Evolutionary conservation across 2,329 filamentous ascomycete genomes (phyloP).

Genomic region (Colletotrichum cordylinicola): DNA sequence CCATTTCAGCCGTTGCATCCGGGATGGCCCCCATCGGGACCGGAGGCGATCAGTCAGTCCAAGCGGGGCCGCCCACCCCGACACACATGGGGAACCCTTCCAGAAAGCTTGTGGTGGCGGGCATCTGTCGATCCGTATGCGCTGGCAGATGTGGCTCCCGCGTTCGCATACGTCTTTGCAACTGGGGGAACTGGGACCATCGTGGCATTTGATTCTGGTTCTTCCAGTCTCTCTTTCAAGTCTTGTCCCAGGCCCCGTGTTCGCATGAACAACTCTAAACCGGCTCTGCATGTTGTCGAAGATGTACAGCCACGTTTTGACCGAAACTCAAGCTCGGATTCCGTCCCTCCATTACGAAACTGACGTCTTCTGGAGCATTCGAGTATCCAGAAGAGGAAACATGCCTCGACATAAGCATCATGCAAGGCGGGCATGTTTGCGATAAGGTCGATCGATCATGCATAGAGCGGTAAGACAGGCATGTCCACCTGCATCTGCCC

Average conservation of each 20-base stretch:
- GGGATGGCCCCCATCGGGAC: constrained; percentile 1
- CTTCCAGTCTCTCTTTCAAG: not conserved
- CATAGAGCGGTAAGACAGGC: not conserved
- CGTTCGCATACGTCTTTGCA: not conserved
- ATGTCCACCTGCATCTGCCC: not conserved
- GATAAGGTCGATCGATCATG: not conserved
- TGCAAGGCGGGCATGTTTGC: not conserved
- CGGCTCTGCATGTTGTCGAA: not conserved
- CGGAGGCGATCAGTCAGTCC: not conserved
- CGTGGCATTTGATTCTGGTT: not conserved
- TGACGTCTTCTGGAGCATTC: not conserved
- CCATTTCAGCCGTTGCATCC: not conserved
- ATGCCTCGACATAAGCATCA: not conserved
- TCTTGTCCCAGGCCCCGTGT: not conserved
- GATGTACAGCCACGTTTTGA: constrained; percentile 11
- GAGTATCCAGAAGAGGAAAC: not conserved
- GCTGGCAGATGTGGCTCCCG: not conserved
- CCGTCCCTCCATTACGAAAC: not conserved
- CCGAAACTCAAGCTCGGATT: constrained; percentile 3
- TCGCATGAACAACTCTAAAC: constrained; percentile 7
- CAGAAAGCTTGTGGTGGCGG: not conserved
- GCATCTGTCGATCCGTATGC: not conserved
- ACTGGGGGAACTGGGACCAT: not conserved
- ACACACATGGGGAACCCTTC: not conserved
- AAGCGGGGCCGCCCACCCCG: not conserved